Evolutionary conservation across 257 asterid genomes (phyloP).

Genomic region (Galeopsis tetrahit): DNA sequence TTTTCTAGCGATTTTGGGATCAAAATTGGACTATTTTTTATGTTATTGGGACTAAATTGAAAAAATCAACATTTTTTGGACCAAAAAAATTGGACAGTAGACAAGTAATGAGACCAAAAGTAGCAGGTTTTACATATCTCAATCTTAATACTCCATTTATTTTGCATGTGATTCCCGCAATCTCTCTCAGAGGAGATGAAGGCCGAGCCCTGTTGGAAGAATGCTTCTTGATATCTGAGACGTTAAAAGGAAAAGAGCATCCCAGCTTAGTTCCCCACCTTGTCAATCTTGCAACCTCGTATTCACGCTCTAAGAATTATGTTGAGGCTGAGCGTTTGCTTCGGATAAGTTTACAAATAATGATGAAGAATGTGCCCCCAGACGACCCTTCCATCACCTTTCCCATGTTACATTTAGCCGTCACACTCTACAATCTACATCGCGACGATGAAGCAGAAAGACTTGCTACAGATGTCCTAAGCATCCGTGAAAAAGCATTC

Average conservation of each 20-base stretch:
- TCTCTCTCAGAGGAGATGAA: constrained; percentile 67
- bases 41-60: too few relatives aligned
- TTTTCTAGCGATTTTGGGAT: too few relatives aligned
- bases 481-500: constrained; percentile 74
- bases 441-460: constrained; percentile 87
- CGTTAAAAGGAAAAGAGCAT: constrained; percentile 71
- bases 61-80: too few relatives aligned
- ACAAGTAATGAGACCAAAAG: neutral
- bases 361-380: constrained; percentile 61
- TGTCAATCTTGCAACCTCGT: constrained; percentile 88
- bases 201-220: constrained; percentile 76
- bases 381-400: constrained; percentile 84
- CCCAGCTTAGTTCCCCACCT: constrained; percentile 79
- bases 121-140: neutral
- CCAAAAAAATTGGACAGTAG: too few relatives aligned
- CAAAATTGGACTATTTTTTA: too few relatives aligned
- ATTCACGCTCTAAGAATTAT: constrained; percentile 74
- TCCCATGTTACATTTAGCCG: constrained; percentile 87
- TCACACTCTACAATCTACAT: constrained; percentile 66
- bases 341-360: constrained; percentile 68
- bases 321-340: constrained; percentile 89
- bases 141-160: neutral
- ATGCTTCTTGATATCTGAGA: constrained; percentile 67
- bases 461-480: constrained; percentile 67
- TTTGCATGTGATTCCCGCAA: constrained; percentile 14